Evolutionary conservation across 164 flowering plant genomes (phyloP), one percentile per base, ranked within the genome.

Genomic region (Akebia trifoliata): DNA sequence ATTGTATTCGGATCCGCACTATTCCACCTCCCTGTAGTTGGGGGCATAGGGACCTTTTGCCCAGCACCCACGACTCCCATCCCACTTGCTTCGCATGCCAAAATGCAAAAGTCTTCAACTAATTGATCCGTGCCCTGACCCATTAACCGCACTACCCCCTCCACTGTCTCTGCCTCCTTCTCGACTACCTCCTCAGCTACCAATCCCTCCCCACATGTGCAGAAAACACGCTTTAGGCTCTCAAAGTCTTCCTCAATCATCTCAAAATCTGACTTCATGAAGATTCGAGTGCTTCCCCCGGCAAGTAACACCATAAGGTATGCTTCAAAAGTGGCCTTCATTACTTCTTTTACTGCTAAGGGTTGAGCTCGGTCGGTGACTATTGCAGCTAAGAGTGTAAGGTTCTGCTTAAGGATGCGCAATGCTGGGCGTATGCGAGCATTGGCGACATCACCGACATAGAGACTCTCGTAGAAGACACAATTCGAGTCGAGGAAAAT

Each of bases 1-100:
- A 94, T 82, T 1, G 99, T 94, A 68, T 94, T 90, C 0, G 99
- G 91, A 58, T 94, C 97, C 0, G 87, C 50, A 50, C 89, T 68
- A 31, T 76, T 78, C 97, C 96, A 93, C 43, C 78, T 61, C 28
- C 96, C 99, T 15, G 99, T 86, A 29, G 97, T 90, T 4, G 96
- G 96, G 7, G 97, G 97, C 90, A 90, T 79, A 0, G 92, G 89
- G 8, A 56, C 63, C 65, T 72, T 83, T 31, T 81, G 79, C 28
- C 87, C 84, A 4, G 54, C 24, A 10, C 74, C 81, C 47, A 67
- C 67, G 1, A 72, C 59, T 3, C 83, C 85, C 0, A 76, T 51
- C 10, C 90, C 89, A 30, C 85, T 80, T 0, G 80, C 75, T 60
- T 85, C 87, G 35, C 95, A 74, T 0, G 85, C 80, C 36, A 78